Conservation (phyloP, 2,329 filamentous ascomycete genomes). For the Fusarium pseudoanthophilum region DNA sequence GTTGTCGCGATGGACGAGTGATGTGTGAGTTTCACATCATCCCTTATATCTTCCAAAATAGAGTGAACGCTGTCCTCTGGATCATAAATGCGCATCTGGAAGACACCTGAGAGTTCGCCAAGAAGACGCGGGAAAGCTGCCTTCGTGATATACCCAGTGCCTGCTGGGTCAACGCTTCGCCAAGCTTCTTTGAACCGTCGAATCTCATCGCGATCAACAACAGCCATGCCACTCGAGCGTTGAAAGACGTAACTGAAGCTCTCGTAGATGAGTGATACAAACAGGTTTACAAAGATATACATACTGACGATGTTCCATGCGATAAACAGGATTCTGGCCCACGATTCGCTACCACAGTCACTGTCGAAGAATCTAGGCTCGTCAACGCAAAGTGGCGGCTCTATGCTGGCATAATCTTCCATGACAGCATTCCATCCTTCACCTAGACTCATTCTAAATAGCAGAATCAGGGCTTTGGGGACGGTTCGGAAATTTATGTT, state of each 20-base stretch:
- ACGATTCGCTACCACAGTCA: conserved; percentile 90
- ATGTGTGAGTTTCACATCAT: conserved; percentile 63
- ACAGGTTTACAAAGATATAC: conserved; percentile 99
- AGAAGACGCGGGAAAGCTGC: conserved; percentile 89
- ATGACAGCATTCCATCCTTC: conserved; percentile 98
- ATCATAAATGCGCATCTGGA: conserved; percentile 97
- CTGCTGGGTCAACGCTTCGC: conserved; percentile 93
- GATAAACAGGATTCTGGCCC: conserved; percentile 91
- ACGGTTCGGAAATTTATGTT: conserved; percentile 95
- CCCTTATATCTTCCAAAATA: conserved; percentile 85
- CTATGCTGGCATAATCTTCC: conserved; percentile 90
- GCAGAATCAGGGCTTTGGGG: conserved; percentile 89
- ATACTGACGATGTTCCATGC: conserved; percentile 99
- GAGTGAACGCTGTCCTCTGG: conserved; percentile 87
- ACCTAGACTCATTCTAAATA: conserved; percentile 92
- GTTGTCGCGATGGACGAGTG: conserved; percentile 65
- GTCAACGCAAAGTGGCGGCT: conserved; percentile 82
- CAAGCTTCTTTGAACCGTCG: conserved; percentile 98
- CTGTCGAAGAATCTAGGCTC: conserved; percentile 80
- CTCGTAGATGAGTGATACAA: conserved; percentile 98
- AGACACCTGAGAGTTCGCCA: conserved; percentile 92
- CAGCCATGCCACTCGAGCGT: conserved; percentile 89
- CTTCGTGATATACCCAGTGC: conserved; percentile 90
- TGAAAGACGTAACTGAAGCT: conserved; percentile 99
- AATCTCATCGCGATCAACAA: conserved; percentile 92